A percentile compares a stretch with the other conserved stretches of the same genome.
These are phyloP conservation scores for Eimeria brunetti DNA, from an alignment of 169 alveolate species.

Conservation along the genomic window DNA sequence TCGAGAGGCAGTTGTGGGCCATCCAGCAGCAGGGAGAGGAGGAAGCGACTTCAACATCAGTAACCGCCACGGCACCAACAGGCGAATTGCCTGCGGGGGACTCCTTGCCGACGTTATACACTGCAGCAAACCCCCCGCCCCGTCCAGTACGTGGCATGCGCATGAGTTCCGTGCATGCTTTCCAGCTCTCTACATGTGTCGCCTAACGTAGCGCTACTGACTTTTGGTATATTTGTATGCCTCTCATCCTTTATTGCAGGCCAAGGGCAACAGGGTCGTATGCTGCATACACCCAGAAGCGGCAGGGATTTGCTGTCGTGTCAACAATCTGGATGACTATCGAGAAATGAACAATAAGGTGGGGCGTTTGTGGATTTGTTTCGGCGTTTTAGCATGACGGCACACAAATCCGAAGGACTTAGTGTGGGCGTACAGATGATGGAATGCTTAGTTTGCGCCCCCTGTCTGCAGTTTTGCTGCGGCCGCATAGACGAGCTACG, in stretches of 20 bases:
- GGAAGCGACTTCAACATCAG: slow-evolving; percentile 35
- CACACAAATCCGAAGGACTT: too few relatives aligned
- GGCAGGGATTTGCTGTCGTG: slow-evolving; percentile 79
- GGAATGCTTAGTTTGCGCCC: neutral
- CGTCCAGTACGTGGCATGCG: slow-evolving; percentile 55
- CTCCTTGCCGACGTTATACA: slow-evolving; percentile 38
- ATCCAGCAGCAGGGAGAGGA: slow-evolving; percentile 69
- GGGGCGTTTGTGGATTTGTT: neutral
- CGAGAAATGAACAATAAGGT: slow-evolving; percentile 77
- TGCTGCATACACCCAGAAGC: slow-evolving; percentile 77
- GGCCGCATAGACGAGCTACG: slow-evolving; percentile 75
- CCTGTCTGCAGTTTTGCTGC: slow-evolving; percentile 71
- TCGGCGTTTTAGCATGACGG: neutral
- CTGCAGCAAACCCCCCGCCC: slow-evolving; percentile 77
- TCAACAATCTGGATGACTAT: slow-evolving; percentile 75
- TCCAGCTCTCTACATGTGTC: neutral
- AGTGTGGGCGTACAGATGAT: neutral
- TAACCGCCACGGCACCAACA: slow-evolving; percentile 43
- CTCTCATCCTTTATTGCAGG: slow-evolving; percentile 16
- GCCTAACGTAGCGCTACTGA: neutral
- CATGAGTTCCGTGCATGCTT: neutral
- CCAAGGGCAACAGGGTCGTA: slow-evolving; percentile 76
- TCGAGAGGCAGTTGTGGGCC: slow-evolving; percentile 74
- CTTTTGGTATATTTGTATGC: neutral
- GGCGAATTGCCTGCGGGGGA: slow-evolving; percentile 9